A percentile compares a stretch with the other conserved stretches of the same genome.
These are phyloP conservation scores for Pichia insulana DNA, from an alignment of 805 yeast genomes.

Conservation along the genomic window DNA sequence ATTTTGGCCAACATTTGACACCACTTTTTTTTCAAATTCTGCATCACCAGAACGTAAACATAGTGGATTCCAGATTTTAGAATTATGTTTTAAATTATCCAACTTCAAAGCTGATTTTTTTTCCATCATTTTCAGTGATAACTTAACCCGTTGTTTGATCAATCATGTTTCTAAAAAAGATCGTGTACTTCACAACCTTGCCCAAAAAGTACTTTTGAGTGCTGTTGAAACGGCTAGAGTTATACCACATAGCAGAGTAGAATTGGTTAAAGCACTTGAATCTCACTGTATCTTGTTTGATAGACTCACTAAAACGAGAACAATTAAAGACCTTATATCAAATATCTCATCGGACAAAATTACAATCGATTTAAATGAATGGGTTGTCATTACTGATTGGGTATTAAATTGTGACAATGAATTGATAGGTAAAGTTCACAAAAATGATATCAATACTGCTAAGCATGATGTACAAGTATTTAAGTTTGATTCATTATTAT, in stretches of 20 bases:
- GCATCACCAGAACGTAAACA: slow-evolving; percentile 81
- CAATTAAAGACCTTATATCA: slow-evolving; percentile 38
- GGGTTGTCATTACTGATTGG: slow-evolving; percentile 10
- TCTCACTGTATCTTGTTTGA: slow-evolving; percentile 68
- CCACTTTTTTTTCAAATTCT: slow-evolving; percentile 63
- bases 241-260: slow-evolving; percentile 29
- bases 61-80: slow-evolving; percentile 75
- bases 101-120: slow-evolving; percentile 13
- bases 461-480: slow-evolving; percentile 8
- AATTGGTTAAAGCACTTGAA: slow-evolving; percentile 26
- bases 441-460: slow-evolving; percentile 9
- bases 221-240: slow-evolving; percentile 32
- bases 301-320: slow-evolving; percentile 62
- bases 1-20: slow-evolving; percentile 81
- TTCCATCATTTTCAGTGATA: slow-evolving; percentile 42
- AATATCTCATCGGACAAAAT: slow-evolving; percentile 2
- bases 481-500: slow-evolving; percentile 8
- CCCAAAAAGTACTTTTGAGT: slow-evolving; percentile 41
- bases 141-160: slow-evolving; percentile 62
- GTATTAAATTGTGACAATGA: slow-evolving; percentile 6
- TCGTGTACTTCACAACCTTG: slow-evolving; percentile 58
- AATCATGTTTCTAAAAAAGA: slow-evolving; percentile 65
- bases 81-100: slow-evolving; percentile 29
- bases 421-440: slow-evolving; percentile 7
- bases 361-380: slow-evolving; percentile 1